Evolutionary conservation across 768 basidiomycete genomes (phyloP).

Genomic region (Pisolithus tinctorius): DNA sequence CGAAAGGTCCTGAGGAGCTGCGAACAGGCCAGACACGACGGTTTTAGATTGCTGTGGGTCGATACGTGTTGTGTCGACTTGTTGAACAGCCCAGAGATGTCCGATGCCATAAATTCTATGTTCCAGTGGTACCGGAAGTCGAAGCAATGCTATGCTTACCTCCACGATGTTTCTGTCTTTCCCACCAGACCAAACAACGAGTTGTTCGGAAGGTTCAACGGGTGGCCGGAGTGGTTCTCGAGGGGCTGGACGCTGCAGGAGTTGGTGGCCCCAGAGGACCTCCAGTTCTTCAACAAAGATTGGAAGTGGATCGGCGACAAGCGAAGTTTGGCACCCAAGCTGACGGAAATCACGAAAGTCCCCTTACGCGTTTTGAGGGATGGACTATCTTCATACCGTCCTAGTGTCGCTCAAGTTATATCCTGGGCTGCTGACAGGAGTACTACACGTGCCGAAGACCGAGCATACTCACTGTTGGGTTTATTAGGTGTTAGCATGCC

Average conservation of each 20-base stretch:
- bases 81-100: conserved; percentile 14
- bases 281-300: conserved; percentile 10
- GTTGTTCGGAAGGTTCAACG: neutral
- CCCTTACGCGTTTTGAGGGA: conserved; percentile 1
- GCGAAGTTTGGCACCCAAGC: neutral
- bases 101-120: conserved; percentile 14
- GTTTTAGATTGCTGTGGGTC: conserved; percentile 8
- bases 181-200: neutral
- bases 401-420: conserved; percentile 6
- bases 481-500: conserved; percentile 8
- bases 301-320: conserved; percentile 6
- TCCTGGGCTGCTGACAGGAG: conserved; percentile 14
- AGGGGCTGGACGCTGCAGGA: conserved; percentile 11
- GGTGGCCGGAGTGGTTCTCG: conserved; percentile 10
- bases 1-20: conserved; percentile 1
- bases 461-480: conserved; percentile 12
- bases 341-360: neutral
- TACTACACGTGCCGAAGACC: conserved; percentile 12
- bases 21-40: neutral
- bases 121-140: conserved; percentile 14
- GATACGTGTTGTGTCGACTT: conserved; percentile 17
- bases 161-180: conserved; percentile 4
- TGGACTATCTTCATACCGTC: neutral
- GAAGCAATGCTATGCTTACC: conserved; percentile 11
- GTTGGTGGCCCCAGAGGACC: conserved; percentile 10